Base-by-base conservation (phyloP, 441 rosid species). In the Raphanus hybrid region DNA sequence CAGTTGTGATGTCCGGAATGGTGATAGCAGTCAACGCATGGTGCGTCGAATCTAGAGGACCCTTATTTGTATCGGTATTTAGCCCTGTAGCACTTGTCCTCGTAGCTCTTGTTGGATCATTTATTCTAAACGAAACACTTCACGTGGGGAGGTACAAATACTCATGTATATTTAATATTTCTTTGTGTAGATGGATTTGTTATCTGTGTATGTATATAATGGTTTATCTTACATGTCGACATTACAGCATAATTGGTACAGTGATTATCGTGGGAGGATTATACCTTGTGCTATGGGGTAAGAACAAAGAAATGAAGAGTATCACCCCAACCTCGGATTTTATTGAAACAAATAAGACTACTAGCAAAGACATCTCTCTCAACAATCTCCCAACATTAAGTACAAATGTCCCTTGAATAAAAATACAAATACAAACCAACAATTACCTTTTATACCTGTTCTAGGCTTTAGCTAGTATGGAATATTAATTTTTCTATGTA, bases 41-140 rank as follows among this genome's bases (percentile, higher is more conserved):
- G 85, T 75, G 84, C 11, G 52, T 80, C 0, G 79, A 72, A 50
- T 43, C 67, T 43, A 82, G 82, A 75, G 88, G 87, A 9, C 75
- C 87, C 0, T 59, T 85, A 18, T 85, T 80, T 16, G 81, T 74
- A 26, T 75, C 86, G 3, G 62, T 78, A 34, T 85, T 85, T 74
- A 80, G 76, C 8, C 88, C 88, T 35, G 3, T 85, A 41, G 63
- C 69, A 52, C 82, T 85, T 61, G 82, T 85, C 67, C 58, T 80
- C 59, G 85, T 83, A 8, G 81, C 88, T n/a, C 59, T 85, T 65
- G 80, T 62, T 3, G 86, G 83, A 54, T 71, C 84, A 23, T 61
- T 82, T 54, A 0, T 85, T 50, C 70, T 85, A 70, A 29, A 80
- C 5, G 86, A 85, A 65, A 75, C 76, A 57, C 77, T 85, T 27